Base-by-base conservation (phyloP, 345 rosid genomes). In the Pistacia vera region DNA sequence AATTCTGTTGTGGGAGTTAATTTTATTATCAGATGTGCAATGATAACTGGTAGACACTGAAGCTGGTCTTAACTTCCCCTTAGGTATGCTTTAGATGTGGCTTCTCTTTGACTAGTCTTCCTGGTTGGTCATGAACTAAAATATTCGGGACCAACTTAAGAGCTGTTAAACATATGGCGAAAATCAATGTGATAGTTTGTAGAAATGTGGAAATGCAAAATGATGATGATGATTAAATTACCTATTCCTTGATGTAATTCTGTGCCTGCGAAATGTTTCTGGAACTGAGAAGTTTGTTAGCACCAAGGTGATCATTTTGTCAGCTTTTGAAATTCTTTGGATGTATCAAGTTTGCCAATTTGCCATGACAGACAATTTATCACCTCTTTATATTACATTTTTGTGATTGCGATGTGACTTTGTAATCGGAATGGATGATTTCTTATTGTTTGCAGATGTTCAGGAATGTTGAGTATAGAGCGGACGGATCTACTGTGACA, bases 391-490 rank as follows among this genome's bases (percentile, higher is more conserved):
- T 60, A 4, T 70, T 36, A 28, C 46, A 63, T 33, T 51, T 61
- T 51, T 61, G 58, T 62, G 5, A 33, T 16, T 51, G 49, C 17
- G 10, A 9, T 4, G 46, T 52, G 48, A 62, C 38, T 46, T 25
- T 17, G 41, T 11, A 41, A 49, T 33, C 25, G 35, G 28, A 48
- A 33, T 28, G 58, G 59, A 16, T 61, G 63, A 28, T 60, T 25
- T 60, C 6, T 13, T 1, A 30, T 49, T 51, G 59, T 73, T 35
- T 48, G 69, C 60, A 73, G 76, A 62, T 49, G 20, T 63, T 28
- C 60, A n/a, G 51, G 76, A 73, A 55, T 63, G 44, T 3, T 36
- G 28, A 62, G 52, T 63, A 25, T 59, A 35, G 60, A 41, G 74
- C n/a, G 1, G 35, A 35, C 6, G 69, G 46, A 63, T 63, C 2